Evolutionary conservation across 495 filamentous ascomycete species (phyloP), one percentile per base, ranked within the genome.

Genomic region (Trichocladium uniseriatum): DNA sequence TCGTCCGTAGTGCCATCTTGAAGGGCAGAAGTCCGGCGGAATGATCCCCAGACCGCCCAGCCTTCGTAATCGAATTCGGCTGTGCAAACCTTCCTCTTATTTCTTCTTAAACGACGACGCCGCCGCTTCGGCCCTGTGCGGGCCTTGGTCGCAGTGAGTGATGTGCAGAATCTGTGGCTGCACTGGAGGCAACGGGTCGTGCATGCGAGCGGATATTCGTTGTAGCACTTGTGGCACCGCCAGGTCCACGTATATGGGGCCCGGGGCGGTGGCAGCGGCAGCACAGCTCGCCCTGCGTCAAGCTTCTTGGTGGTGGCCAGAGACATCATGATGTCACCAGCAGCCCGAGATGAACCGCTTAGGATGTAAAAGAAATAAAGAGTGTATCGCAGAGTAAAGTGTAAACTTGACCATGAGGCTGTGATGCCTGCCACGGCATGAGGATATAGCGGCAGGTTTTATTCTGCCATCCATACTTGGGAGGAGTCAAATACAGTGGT

Each of bases 131-230:
- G 8, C 24, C 24, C 24, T 8, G 24, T 32, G 31, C 5, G 5
- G 4, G 9, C 13, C 3, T 5, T 27, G 19, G n/a, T 6, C 19
- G 3, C 6, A 13, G 39, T 16, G 10, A 4, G 29, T 11, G 22
- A 2, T 8, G 32, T 51, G 58, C 72, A 75, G 52, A 69, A 71
- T 2, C 49, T 56, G 53, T 74, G 72, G 5, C 59, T 60, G 51
- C 72, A 73, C 15, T 65, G 52, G 5, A 76, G 61, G 36, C 72
- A 76, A 10, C 71, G 69, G 2, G 69, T 63, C 0, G 70, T 74
- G 51, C 65, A 66, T n/a, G 65, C 56, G 9, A 74, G 51, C 1
- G 57, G 60, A 53, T 73, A 74, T 0, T 56, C 44, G 8, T 48
- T 55, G n/a, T 39, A 21, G 53, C 72, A 76, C 2, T 46, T 40